Evolutionary conservation across 75 land plant species (phyloP).

Genomic region (Isoetes taiwanensis): DNA sequence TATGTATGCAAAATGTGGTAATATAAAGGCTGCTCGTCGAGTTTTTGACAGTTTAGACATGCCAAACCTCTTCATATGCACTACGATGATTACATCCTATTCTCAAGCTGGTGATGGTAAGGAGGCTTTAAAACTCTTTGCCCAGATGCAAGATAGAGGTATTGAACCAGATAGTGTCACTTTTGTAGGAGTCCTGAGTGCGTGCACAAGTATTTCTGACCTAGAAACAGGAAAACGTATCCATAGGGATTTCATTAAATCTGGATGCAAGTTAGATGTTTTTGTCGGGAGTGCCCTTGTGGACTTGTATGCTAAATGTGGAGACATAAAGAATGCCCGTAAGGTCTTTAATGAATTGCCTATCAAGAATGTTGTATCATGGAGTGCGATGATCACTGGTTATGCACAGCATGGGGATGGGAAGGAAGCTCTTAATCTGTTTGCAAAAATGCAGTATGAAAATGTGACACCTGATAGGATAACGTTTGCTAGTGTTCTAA

Average conservation of each 20-base stretch:
- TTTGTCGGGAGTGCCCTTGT: not conserved
- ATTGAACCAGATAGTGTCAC: conserved; percentile 6
- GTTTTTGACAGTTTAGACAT: conserved; percentile 41
- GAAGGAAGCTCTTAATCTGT: not conserved
- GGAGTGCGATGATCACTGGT: not conserved
- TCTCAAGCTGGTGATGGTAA: not conserved
- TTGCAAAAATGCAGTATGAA: not conserved
- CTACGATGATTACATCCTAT: conserved; percentile 11
- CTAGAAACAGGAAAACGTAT: conserved; percentile 4
- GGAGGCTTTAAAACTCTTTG: conserved; percentile 2
- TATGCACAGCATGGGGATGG: conserved; percentile 5
- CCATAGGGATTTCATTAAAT: too few species aligned
- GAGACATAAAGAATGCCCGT: not conserved
- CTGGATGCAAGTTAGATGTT: not conserved
- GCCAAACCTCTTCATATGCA: conserved; percentile 17
- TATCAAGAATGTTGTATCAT: not conserved
- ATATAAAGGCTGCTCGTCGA: conserved; percentile 25
- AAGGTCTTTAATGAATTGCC: not conserved
- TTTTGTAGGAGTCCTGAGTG: conserved; percentile 3
- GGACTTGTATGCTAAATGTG: not conserved
- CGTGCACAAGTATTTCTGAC: not conserved
- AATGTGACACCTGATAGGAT: not conserved
- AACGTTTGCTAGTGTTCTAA: not conserved
- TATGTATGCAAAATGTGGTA: conserved; percentile 17
- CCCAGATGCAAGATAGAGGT: not conserved